Evolutionary conservation across 768 basidiomycete genomes (phyloP).

Genomic region (Russula griseocarnosa): DNA sequence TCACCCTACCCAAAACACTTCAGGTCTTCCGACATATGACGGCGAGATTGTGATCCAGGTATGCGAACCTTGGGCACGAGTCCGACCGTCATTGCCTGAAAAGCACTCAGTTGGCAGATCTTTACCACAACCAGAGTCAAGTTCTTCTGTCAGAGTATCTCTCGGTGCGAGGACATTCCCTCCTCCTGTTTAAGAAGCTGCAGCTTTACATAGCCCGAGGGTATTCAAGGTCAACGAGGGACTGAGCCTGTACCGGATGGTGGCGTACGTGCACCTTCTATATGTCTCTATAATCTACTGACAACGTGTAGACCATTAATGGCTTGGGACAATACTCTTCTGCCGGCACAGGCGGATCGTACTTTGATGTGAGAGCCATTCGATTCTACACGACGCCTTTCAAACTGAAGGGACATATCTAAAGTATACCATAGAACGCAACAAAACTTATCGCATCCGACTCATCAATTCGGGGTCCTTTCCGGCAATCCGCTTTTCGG

Average conservation of each 20-base stretch:
- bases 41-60: conserved; percentile 36
- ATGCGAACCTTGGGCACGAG: background rate
- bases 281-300: background rate
- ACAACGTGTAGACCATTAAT: conserved; percentile 32
- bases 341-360: conserved; percentile 32
- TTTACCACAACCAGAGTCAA: conserved; percentile 34
- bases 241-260: conserved; percentile 38
- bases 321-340: conserved; percentile 35
- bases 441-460: conserved; percentile 45
- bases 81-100: background rate
- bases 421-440: conserved; percentile 37
- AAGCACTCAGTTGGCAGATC: conserved; percentile 38
- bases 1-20: conserved; percentile 39
- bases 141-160: conserved; percentile 30
- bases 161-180: conserved; percentile 29
- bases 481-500: conserved; percentile 43
- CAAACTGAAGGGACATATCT: conserved; percentile 25
- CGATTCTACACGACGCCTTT: conserved; percentile 5
- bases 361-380: conserved; percentile 31
- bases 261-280: conserved; percentile 28
- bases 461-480: conserved; percentile 48
- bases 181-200: background rate
- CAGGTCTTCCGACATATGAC: conserved; percentile 39
- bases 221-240: conserved; percentile 34
- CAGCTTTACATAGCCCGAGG: conserved; percentile 29